Evolutionary conservation across 2,329 filamentous ascomycete species (phyloP), one percentile per base, ranked within the genome.

Genomic region (Ceratocystis variospora): DNA sequence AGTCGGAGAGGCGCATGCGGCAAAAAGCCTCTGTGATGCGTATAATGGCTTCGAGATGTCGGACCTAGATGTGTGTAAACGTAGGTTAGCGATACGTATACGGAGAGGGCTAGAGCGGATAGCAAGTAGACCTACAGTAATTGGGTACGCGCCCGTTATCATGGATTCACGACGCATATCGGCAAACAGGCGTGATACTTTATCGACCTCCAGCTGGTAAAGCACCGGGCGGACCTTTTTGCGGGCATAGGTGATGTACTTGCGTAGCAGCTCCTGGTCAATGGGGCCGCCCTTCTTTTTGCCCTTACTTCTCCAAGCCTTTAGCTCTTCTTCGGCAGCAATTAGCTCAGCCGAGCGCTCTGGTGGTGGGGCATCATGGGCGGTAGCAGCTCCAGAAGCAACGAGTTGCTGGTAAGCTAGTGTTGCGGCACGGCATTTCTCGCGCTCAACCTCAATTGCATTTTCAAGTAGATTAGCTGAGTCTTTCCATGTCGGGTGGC

Each of bases 171-270:
- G 82, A 71, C 94, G 82, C 93, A 99, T 97, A 73, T 99, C 94
- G 33, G 92, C 89, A 74, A 97, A 99, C 7, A 99, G 80, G 63
- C 93, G 83, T 1, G 94, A 89, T 41, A 99, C 85, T 79, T 99
- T 99, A 77, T 97, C 94, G 75, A 96, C 90, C 71, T 99, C 94
- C 76, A 99, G 96, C 74, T 97, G 90, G 75, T 96, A 96, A 7
- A 99, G 82, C 77, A 96, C 97, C 7, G 94, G 94, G 65, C 83
- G 83, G 75, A 90, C 95, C 72, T 87, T 88, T 75, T 96, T 91
- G 41, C 93, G 83, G 0, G 94, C 91, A 73, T 96, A 99, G 19
- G 97, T 81, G 71, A 99, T 99, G 75, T 97, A 99, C 77, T 99
- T 99, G 70, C 94, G 82, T 70, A 99, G 79, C 59, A 99, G 79